Base-by-base conservation (phyloP, 345 rosid genomes). In the Lenwebbia sp. region DNA sequence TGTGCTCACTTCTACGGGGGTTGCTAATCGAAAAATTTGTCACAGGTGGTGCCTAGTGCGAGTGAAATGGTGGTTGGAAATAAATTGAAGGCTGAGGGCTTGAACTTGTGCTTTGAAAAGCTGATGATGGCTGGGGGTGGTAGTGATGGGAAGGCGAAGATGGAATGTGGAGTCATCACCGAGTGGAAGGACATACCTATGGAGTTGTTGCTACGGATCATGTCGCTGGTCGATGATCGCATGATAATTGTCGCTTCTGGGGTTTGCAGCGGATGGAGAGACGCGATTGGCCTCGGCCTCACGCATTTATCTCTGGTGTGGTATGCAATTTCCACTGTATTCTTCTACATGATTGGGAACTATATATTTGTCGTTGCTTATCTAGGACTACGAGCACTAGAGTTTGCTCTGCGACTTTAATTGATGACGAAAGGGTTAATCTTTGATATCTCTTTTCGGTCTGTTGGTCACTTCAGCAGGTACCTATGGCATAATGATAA, bases 231-330 rank as follows among this genome's bases (percentile, higher is more conserved):
- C 13, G 92, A 92, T 89, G 99, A 96, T 89, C 95, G 94, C 74
- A 94, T 91, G 1, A 90, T 92, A n/a, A 92, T 97, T 58, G 86
- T 90, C 88, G 99, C 98, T 89, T 95, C 98, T 86, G 96, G 94
- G 87, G 99, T 97, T 88, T 97, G 99, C 53, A 82, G 88, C 83
- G 99, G 98, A 15, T 97, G 99, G 99, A 95, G 98, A 89, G 99
- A 97, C 88, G 95, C 96, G 8, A 89, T 97, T 60, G 89, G 93
- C 83, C 87, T 94, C 88, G 99, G 99, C 70, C 93, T 94, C 87
- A 91, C 98, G 28, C 94, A 92, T 88, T 95, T 97, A 40, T 92
- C 92, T 83, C 98, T 97, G 88, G 95, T 93, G 55, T 94, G 98
- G 99, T 97, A 93, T 60, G 82, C 83, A 2, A n/a, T 84, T 70